phyloP scores from a whole-genome alignment of 1,139 yeast species.

The Yamadazyma atlantica region DNA sequence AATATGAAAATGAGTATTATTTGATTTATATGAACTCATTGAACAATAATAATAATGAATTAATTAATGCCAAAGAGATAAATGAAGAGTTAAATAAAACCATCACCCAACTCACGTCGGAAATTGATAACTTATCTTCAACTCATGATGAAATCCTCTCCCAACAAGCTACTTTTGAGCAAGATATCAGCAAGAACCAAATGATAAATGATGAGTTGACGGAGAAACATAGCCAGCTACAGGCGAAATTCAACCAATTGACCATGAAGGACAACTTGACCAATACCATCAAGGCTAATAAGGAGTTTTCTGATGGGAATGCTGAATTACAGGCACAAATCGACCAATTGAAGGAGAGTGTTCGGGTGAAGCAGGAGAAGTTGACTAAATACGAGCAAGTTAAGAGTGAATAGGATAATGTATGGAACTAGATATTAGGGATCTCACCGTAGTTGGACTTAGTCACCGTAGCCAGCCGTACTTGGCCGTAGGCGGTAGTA shows the following conservation, averaged over 20 bases:
- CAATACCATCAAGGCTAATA: slow-evolving; percentile 46
- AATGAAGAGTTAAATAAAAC: slow-evolving; percentile 34
- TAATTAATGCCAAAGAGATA: slow-evolving; percentile 38
- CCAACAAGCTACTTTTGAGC: slow-evolving; percentile 33
- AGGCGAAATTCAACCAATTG: slow-evolving; percentile 33
- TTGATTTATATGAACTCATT: slow-evolving; percentile 42
- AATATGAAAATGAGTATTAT: slow-evolving; percentile 47
- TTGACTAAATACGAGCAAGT: slow-evolving; percentile 12
- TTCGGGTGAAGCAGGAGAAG: slow-evolving; percentile 22
- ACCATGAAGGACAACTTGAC: slow-evolving; percentile 47
- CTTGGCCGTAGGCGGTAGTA: no score
- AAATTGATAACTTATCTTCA: slow-evolving; percentile 30
- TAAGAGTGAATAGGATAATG: neutral
- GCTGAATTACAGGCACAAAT: slow-evolving; percentile 38
- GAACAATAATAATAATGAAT: slow-evolving; percentile 39
- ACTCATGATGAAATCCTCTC: slow-evolving; percentile 41
- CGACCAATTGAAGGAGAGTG: slow-evolving; percentile 18
- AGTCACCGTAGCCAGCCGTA: no score
- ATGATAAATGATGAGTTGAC: slow-evolving; percentile 23
- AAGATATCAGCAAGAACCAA: slow-evolving; percentile 25
- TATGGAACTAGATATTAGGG: neutral
- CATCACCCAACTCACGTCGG: slow-evolving; percentile 28
- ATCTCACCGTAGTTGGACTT: no score
- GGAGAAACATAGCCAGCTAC: slow-evolving; percentile 20
- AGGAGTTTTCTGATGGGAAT: slow-evolving; percentile 41